Conservation (phyloP, 2,329 filamentous ascomycete species). For the Ceratocystis eucalypticola region DNA sequence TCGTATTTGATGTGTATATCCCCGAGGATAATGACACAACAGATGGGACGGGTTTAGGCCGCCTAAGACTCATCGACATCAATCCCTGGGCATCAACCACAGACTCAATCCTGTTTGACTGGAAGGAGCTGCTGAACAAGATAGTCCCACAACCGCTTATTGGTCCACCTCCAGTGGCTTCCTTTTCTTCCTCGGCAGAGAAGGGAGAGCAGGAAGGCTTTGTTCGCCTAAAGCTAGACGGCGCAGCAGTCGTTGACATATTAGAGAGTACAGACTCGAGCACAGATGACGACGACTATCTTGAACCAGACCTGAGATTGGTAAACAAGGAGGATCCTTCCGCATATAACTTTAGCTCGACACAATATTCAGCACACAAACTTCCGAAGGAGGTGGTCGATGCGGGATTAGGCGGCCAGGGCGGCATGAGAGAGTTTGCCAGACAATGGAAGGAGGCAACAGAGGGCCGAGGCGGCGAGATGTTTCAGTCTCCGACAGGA, state of each 20-base stretch:
- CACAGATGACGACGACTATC: constrained; percentile 26
- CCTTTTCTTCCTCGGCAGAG: constrained; percentile 24
- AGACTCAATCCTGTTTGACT: constrained; percentile 78
- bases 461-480: constrained; percentile 29
- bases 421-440: constrained; percentile 69
- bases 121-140: constrained; percentile 71
- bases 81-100: constrained; percentile 89
- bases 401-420: constrained; percentile 52
- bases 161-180: constrained; percentile 31
- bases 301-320: constrained; percentile 64
- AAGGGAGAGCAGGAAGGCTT: constrained; percentile 22
- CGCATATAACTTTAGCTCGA: constrained; percentile 70
- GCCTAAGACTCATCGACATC: constrained; percentile 79
- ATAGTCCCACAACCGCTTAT: constrained; percentile 46
- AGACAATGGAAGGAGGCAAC: constrained; percentile 55
- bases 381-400: constrained; percentile 84
- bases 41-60: constrained; percentile 44
- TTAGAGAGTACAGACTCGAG: constrained; percentile 24
- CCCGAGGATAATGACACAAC: constrained; percentile 47
- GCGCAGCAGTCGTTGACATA: constrained; percentile 10
- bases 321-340: constrained; percentile 76
- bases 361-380: constrained; percentile 91
- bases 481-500: constrained; percentile 28
- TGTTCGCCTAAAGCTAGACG: constrained; percentile 21
- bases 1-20: constrained; percentile 86